Evolutionary conservation across 805 yeast genomes (phyloP).

Genomic region (Suhomyces sp.): DNA sequence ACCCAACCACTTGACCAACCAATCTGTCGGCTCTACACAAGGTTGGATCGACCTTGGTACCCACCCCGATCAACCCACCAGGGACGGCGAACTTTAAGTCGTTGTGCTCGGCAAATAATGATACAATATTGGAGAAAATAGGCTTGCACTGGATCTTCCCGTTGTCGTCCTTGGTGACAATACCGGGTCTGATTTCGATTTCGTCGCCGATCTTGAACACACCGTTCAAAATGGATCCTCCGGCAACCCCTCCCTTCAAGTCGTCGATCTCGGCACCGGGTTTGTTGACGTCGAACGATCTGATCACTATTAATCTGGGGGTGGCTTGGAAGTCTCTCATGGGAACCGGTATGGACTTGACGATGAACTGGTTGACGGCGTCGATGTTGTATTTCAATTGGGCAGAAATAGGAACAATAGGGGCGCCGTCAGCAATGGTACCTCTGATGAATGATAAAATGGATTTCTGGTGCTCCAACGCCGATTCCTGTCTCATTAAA

Average conservation of each 20-base stretch:
- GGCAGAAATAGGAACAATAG: conserved; percentile 97
- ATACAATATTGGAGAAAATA: conserved; percentile 88
- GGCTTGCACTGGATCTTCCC: conserved; percentile 93
- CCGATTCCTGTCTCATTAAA: conserved; percentile 95
- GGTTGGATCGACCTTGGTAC: conserved; percentile 98
- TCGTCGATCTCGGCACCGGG: conserved; percentile 98
- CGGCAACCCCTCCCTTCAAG: conserved; percentile 99
- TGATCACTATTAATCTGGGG: conserved; percentile 93
- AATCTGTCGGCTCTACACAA: conserved; percentile 98
- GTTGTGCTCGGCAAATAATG: conserved; percentile 95
- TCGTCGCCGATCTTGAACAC: conserved; percentile 97
- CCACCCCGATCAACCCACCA: conserved; percentile 99
- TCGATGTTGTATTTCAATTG: conserved; percentile 98
- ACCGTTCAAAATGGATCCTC: conserved; percentile 97
- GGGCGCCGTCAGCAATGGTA: conserved; percentile 98
- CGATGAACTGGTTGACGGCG: conserved; percentile 96
- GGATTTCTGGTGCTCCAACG: conserved; percentile 91
- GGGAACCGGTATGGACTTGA: conserved; percentile 93
- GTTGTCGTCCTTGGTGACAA: conserved; percentile 89
- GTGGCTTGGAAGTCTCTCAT: conserved; percentile 90
- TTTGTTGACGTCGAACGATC: conserved; percentile 97
- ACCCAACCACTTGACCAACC: conserved; percentile 99
- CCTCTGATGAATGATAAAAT: conserved; percentile 92
- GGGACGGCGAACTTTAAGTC: conserved; percentile 98
- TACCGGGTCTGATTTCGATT: conserved; percentile 98